Conservation (phyloP, 176 grass and related monocot species). For the Pontederia crassipes region DNA sequence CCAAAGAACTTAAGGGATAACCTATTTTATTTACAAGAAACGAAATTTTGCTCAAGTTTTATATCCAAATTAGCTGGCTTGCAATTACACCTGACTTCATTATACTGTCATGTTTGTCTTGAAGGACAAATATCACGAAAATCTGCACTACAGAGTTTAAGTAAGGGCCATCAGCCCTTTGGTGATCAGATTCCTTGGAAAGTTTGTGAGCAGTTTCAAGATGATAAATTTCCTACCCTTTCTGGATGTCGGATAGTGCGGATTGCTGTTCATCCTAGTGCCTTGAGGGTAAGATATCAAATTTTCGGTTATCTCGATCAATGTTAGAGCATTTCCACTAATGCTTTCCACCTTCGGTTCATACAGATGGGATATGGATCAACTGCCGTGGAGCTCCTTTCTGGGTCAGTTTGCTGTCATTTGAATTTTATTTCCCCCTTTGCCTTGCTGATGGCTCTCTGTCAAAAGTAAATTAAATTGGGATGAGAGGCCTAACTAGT, state of each 20-base stretch:
- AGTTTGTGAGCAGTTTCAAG: slow-evolving; percentile 96
- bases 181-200: slow-evolving; percentile 99
- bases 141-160: slow-evolving; percentile 86
- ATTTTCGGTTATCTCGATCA: neutral
- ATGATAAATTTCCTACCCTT: slow-evolving; percentile 86
- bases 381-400: slow-evolving; percentile 49
- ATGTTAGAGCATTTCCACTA: neutral
- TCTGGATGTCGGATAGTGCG: slow-evolving; percentile 91
- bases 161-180: slow-evolving; percentile 53
- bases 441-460: no score
- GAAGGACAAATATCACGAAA: slow-evolving; percentile 93
- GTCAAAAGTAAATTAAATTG: no score
- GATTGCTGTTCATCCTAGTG: slow-evolving; percentile 89
- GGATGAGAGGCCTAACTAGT: no score
- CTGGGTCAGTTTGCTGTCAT: slow-evolving; percentile 29
- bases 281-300: slow-evolving; percentile 42
- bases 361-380: slow-evolving; percentile 83
- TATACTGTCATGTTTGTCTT: slow-evolving; percentile 58
- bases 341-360: neutral
- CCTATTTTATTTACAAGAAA: slow-evolving; percentile 35
- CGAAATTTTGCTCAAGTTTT: slow-evolving; percentile 29
- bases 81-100: slow-evolving; percentile 3
- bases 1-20: slow-evolving; percentile 40
- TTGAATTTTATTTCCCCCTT: neutral
- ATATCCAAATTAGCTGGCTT: neutral